These are phyloP conservation scores for Balansia obtecta DNA, from an alignment of 2,329 filamentous ascomycete genomes.

Conservation along the genomic window DNA sequence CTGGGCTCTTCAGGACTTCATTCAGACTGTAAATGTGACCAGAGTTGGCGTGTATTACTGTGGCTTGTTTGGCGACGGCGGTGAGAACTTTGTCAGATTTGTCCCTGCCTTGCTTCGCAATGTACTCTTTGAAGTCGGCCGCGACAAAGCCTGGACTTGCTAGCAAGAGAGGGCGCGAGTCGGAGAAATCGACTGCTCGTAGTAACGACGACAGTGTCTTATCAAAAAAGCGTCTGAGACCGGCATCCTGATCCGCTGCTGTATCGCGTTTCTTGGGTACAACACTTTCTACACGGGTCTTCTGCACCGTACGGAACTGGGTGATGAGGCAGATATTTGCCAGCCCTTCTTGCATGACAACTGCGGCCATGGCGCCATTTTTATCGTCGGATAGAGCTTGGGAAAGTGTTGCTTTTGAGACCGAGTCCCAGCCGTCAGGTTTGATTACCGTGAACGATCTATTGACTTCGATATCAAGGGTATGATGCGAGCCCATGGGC, in stretches of 20 bases:
- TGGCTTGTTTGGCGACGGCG: conserved; percentile 46
- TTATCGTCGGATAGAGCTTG: conserved; percentile 71
- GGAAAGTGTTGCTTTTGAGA: conserved; percentile 64
- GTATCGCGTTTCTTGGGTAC: conserved; percentile 57
- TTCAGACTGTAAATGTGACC: conserved; percentile 80
- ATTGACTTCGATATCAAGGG: conserved; percentile 71
- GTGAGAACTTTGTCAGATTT: conserved; percentile 57
- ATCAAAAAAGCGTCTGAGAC: conserved; percentile 62
- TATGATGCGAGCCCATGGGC: conserved; percentile 43
- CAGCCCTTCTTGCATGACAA: conserved; percentile 84
- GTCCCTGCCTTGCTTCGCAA: conserved; percentile 45
- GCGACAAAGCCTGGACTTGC: conserved; percentile 87
- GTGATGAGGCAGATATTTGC: conserved; percentile 78
- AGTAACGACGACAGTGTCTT: conserved; percentile 64
- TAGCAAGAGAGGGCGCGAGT: conserved; percentile 62
- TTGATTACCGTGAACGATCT: conserved; percentile 85
- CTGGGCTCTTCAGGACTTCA: conserved; percentile 72
- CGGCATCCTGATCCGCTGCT: conserved; percentile 54
- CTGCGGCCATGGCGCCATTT: conserved; percentile 72
- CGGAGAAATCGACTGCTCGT: conserved; percentile 63
- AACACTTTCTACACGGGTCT: conserved; percentile 46
- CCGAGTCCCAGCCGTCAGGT: conserved; percentile 73
- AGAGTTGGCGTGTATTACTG: conserved; percentile 72
- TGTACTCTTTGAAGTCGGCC: conserved; percentile 64
- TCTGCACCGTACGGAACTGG: conserved; percentile 64